Evolutionary conservation across 2,329 filamentous ascomycete species (phyloP), one percentile per base, ranked within the genome.

Genomic region (Colletotrichum spaethianum): DNA sequence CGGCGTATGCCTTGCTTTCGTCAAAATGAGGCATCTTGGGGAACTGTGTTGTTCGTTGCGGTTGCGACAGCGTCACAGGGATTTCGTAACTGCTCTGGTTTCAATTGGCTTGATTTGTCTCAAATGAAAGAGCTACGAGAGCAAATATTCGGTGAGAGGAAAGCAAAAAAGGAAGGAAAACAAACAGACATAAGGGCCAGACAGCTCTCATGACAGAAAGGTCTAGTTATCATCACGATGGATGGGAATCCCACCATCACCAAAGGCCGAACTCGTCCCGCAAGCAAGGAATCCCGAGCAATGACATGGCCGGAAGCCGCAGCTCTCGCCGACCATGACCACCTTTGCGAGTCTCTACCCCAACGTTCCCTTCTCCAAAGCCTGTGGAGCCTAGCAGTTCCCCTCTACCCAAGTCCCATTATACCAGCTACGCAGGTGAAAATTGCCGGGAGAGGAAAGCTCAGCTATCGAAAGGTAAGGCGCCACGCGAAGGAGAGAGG

Each of bases 1-100:
- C 78, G 62, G 79, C 78, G 50, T 86, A 86, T 5, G 83, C 83
- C 72, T 82, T 82, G 28, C 78, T 78, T 18, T 80, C 64, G 69
- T 83, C 75, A 70, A 86, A 86, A 1, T 46, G 50, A 38, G 60
- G 56, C 64, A 73, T 65, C 50, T 56, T 60, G 26, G 14, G 20
- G 26, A 18, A 31, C 40, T 12, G 7, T 33, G 20, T 3, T 26
- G 12, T 12, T n/a, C n/a, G 42, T 38, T 36, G 20, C n/a, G 3
- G 9, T 2, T 11, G 40, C 23, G 12, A 28, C 40, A n/a, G 38
- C 9, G 23, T 44, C 23, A 60, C 38, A 33, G 52, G 20, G 26
- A 28, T 11, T 55, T 40, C 14, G n/a, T 9, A 16, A 23, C n/a
- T 26, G 1, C 18, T 18, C 23, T 48, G 23, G 26, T 36, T 38